phyloP scores from a whole-genome alignment of 495 filamentous ascomycete species.

The Barbatosphaeria neglecta region DNA sequence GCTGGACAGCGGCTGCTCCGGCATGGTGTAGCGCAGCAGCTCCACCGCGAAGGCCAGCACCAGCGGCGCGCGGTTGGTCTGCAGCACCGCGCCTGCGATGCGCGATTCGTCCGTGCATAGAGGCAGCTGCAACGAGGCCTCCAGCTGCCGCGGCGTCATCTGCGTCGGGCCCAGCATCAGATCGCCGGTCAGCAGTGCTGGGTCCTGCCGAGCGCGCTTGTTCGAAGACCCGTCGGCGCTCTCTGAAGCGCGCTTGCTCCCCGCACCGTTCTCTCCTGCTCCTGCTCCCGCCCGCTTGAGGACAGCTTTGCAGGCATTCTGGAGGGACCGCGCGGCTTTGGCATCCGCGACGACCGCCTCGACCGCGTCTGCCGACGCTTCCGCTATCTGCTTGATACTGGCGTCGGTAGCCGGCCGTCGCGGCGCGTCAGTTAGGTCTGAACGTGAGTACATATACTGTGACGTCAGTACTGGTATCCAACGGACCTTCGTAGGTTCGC shows the following conservation, averaged over 20 bases:
- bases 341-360: constrained; percentile 53
- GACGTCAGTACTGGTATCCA: no score
- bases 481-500: constrained; percentile 51
- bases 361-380: constrained; percentile 40
- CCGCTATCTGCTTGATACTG: constrained; percentile 52
- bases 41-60: constrained; percentile 70
- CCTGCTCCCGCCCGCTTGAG: constrained; percentile 37
- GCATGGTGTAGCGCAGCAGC: constrained; percentile 66
- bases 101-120: constrained; percentile 43
- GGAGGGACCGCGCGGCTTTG: constrained; percentile 57
- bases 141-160: constrained; percentile 49
- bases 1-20: constrained; percentile 71
- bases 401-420: constrained; percentile 7
- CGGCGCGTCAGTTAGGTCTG: no score
- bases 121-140: constrained; percentile 55
- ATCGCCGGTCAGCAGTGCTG: constrained; percentile 1
- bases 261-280: constrained; percentile 7
- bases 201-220: constrained; percentile 33
- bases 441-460: no score
- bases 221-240: constrained; percentile 10
- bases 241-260: constrained; percentile 23
- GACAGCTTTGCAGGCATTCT: constrained; percentile 55
- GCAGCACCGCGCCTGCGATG: constrained; percentile 43
- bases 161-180: constrained; percentile 24
- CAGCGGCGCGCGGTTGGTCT: constrained; percentile 70